These are phyloP conservation scores for Naegleria gruberi DNA, from an alignment of 208 protist genomes.

Conservation along the genomic window DNA sequence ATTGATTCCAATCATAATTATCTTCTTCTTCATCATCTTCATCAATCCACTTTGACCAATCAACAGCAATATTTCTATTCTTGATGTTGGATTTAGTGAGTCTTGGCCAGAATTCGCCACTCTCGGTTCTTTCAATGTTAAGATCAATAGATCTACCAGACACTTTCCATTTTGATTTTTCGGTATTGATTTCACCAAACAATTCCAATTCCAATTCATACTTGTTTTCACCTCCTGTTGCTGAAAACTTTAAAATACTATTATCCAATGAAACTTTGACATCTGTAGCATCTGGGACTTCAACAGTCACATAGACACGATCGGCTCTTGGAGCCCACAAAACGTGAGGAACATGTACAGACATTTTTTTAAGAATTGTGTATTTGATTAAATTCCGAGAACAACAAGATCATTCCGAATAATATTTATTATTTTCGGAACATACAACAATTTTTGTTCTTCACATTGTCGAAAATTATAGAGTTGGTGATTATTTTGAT, in stretches of 20 bases:
- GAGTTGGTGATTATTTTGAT: no score
- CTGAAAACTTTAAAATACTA: constrained; percentile 55
- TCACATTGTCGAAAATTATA: no score
- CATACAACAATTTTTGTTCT: no score
- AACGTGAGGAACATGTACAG: no score
- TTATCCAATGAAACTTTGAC: constrained; percentile 56
- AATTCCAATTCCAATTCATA: constrained; percentile 10
- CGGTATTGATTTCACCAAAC: neutral
- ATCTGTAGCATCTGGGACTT: constrained; percentile 58
- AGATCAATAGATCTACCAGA: constrained; percentile 8
- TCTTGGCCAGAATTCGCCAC: constrained; percentile 54
- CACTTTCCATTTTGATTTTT: constrained; percentile 23
- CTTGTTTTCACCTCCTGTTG: constrained; percentile 49
- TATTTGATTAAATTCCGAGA: no score
- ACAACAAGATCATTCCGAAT: no score
- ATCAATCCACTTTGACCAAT: constrained; percentile 71
- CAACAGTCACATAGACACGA: constrained; percentile 60
- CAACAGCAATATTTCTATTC: constrained; percentile 59
- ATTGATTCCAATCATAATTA: neutral
- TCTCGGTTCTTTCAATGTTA: constrained; percentile 52
- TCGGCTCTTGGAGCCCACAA: constrained; percentile 67
- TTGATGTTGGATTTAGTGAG: constrained; percentile 58
- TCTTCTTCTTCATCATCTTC: constrained; percentile 38
- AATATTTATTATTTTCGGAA: no score
- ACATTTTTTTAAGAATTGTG: no score